Base-by-base conservation (phyloP, 768 basidiomycete genomes). In the Boletus coccyginus region DNA sequence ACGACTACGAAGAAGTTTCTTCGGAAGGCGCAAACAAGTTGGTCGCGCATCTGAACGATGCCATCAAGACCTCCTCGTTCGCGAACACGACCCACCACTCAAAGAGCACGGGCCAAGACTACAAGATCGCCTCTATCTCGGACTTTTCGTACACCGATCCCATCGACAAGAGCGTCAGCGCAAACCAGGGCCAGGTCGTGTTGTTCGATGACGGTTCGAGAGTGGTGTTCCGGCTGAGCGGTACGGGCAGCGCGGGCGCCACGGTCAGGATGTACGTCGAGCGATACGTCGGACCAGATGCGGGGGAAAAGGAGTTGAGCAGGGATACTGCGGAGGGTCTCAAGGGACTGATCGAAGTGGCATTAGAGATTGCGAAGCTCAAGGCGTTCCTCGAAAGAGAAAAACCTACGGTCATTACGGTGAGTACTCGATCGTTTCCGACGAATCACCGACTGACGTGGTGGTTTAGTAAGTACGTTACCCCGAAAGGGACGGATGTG, bases 91-190 rank as follows among this genome's bases (percentile, higher is more conserved):
- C 75, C 10, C 85, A 92, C 74, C 78, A 74, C 42, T 88, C 93
- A 3, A 77, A 80, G 52, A 82, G 87, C 48, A 85, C 87, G 3
- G 78, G 77, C 39, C 81, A 82, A 45, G 79, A 81, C 47, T 98
- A 95, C 79, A 87, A 80, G 57, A 85, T 99, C 55, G 80, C 83
- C 17, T 81, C 82, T 27, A 76, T 90, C 42, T 87, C 86, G 77
- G 86, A 93, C 80, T 99, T 99, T 70, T 84, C 89, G 69, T 99
- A 99, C 82, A 97, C 86, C 47, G 97, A 99, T 73, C 97, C 97
- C n/a, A 98, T 98, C 73, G 97, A 99, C 70, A 78, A 86, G 52
- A 92, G 90, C 44, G 82, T 98, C 59, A 93, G 91, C 62, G 86
- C 87, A 74, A 98, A 98, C 73, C 97, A 99, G 70, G 97, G 97